Percentiles rank a stretch among this genome's conserved stretches.
These are phyloP conservation scores for Elaeis guineensis DNA, from an alignment of 176 grass and related monocot species.

Conservation along the genomic window DNA sequence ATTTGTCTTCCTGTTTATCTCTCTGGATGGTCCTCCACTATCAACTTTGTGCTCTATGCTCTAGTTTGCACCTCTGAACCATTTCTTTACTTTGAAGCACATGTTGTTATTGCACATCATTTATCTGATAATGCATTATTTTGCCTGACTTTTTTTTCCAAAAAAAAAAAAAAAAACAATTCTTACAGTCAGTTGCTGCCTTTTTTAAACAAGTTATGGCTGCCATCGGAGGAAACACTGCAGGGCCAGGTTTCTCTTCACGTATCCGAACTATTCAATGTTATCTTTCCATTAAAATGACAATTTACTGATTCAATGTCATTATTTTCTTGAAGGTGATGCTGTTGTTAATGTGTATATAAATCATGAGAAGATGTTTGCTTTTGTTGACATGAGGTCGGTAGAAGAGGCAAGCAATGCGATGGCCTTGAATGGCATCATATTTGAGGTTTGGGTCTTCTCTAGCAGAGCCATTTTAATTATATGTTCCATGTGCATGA, in stretches of 20 bases:
- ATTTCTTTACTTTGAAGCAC: too few relatives aligned
- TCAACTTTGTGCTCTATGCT: too few relatives aligned
- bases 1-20: too few relatives aligned
- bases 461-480: too few relatives aligned
- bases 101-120: too few relatives aligned
- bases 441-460: conserved; percentile 49
- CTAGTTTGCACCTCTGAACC: too few relatives aligned
- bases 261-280: too few relatives aligned
- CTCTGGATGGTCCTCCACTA: too few relatives aligned
- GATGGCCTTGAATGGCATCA: conserved; percentile 94
- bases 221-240: conserved; percentile 93
- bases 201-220: conserved; percentile 95
- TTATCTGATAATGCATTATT: too few relatives aligned
- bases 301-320: not conserved
- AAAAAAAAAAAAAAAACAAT: not conserved
- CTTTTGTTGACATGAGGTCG: conserved; percentile 99
- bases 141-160: not conserved
- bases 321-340: conserved; percentile 39
- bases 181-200: conserved; percentile 78
- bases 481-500: too few relatives aligned
- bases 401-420: conserved; percentile 99
- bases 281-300: not conserved
- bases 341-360: conserved; percentile 98
- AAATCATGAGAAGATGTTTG: conserved; percentile 99
- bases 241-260: conserved; percentile 45